phyloP scores from a whole-genome alignment of 345 rosid species.

The Hibiscus mutabilis region DNA sequence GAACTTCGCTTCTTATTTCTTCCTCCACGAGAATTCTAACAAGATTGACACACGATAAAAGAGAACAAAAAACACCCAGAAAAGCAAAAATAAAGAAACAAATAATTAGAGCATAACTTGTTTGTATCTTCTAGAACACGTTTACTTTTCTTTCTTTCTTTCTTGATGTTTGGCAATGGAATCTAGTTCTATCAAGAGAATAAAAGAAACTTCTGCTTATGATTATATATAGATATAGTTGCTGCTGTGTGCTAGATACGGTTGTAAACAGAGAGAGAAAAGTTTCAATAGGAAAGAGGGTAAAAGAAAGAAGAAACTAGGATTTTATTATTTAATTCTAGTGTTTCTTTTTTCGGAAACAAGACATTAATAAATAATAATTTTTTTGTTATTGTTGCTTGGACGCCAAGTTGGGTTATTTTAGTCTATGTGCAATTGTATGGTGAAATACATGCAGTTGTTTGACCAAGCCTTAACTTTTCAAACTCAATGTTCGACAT shows the following conservation, averaged over 20 bases:
- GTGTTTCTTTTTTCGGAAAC: background rate
- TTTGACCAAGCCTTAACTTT: background rate
- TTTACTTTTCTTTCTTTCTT: conserved; percentile 19
- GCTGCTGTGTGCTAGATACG: background rate
- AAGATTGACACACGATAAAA: background rate
- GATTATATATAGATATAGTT: background rate
- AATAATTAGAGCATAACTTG: conserved; percentile 4
- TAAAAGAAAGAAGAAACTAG: background rate
- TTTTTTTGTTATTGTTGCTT: conserved; percentile 43
- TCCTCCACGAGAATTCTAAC: conserved; percentile 11
- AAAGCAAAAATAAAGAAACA: background rate
- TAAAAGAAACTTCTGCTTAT: background rate
- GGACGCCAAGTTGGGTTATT: conserved; percentile 64
- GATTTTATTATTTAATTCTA: background rate
- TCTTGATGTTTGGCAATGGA: conserved; percentile 15
- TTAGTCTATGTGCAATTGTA: conserved; percentile 35
- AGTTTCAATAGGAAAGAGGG: background rate
- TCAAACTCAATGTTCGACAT: too few species aligned
- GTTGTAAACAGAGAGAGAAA: background rate
- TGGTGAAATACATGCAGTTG: conserved; percentile 19
- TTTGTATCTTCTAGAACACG: conserved; percentile 20
- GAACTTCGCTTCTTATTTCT: background rate
- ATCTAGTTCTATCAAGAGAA: conserved; percentile 20
- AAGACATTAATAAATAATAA: background rate
- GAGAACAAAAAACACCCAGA: background rate